Evolutionary conservation across 768 basidiomycete species (phyloP).

Genomic region (Naganishia kalamii): DNA sequence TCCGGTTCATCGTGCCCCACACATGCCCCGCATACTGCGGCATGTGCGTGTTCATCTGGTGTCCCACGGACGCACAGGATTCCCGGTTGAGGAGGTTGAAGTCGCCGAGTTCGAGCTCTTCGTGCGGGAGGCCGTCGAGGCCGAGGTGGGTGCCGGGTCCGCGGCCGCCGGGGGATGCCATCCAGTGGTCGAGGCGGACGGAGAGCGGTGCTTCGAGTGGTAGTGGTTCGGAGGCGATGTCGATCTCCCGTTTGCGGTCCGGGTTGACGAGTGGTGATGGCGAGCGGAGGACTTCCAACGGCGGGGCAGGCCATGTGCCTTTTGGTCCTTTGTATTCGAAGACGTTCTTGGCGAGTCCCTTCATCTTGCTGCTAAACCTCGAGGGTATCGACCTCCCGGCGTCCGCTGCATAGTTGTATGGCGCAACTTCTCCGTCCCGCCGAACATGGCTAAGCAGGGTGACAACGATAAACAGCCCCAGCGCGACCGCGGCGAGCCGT

Average conservation of each 20-base stretch:
- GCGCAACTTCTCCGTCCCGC: no score
- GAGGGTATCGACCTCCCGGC: background rate
- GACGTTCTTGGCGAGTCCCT: background rate
- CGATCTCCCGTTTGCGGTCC: conserved; percentile 27
- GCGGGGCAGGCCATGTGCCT: background rate
- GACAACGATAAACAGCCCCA: no score
- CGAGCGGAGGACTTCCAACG: background rate
- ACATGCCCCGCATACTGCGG: conserved; percentile 34
- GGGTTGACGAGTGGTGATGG: conserved; percentile 9
- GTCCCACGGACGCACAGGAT: conserved; percentile 29
- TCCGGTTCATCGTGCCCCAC: conserved; percentile 42
- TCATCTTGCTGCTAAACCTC: background rate
- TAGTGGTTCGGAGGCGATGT: conserved; percentile 39
- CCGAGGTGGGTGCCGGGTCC: conserved; percentile 25
- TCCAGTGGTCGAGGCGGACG: conserved; percentile 44
- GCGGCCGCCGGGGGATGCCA: conserved; percentile 45
- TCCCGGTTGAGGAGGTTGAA: conserved; percentile 46
- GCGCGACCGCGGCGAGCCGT: no score
- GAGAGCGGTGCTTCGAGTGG: conserved; percentile 43
- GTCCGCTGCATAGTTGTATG: no score
- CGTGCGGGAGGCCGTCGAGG: conserved; percentile 28
- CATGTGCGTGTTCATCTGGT: conserved; percentile 24
- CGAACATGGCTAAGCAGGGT: no score
- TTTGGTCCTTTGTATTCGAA: background rate
- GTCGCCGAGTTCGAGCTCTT: conserved; percentile 41